These are phyloP conservation scores for Candida sp. DNA, from an alignment of 1,139 yeast genomes.

Conservation along the genomic window DNA sequence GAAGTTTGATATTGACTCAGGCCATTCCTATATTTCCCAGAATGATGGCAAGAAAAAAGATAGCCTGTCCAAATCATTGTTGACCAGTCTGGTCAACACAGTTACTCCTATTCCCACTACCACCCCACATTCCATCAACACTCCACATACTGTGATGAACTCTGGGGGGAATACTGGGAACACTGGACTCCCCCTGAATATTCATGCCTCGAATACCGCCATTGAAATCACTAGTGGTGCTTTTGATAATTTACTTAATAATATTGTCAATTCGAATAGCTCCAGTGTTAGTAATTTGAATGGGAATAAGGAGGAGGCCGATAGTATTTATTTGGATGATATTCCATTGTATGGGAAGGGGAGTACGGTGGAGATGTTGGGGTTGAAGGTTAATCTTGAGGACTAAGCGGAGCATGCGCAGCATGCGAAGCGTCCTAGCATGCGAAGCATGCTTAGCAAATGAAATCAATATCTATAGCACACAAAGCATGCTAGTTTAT, in stretches of 20 bases:
- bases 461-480: too few species aligned
- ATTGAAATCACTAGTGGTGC: conserved; percentile 26
- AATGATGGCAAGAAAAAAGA: conserved; percentile 1
- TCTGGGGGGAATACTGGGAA: conserved; percentile 6
- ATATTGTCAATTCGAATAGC: conserved; percentile 14
- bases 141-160: conserved; percentile 14
- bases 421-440: too few species aligned
- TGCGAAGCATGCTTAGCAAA: too few species aligned
- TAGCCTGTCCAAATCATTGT: conserved; percentile 5
- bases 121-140: too few species aligned
- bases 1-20: conserved; percentile 34
- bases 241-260: conserved; percentile 28
- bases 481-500: too few species aligned
- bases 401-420: too few species aligned
- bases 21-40: conserved; percentile 23
- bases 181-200: conserved; percentile 6
- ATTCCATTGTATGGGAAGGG: conserved; percentile 39
- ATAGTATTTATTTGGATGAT: conserved; percentile 32
- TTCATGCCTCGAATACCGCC: conserved; percentile 9
- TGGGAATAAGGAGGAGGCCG: conserved; percentile 9
- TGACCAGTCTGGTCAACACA: conserved; percentile 10
- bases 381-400: conserved; percentile 23
- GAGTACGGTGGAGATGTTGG: conserved; percentile 36
- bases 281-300: background rate
- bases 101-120: conserved; percentile 17